Percentiles rank a stretch among this genome's conserved stretches.
Evolutionary conservation across 441 rosid species (phyloP).

Genomic region (Omphalea diandra): DNA sequence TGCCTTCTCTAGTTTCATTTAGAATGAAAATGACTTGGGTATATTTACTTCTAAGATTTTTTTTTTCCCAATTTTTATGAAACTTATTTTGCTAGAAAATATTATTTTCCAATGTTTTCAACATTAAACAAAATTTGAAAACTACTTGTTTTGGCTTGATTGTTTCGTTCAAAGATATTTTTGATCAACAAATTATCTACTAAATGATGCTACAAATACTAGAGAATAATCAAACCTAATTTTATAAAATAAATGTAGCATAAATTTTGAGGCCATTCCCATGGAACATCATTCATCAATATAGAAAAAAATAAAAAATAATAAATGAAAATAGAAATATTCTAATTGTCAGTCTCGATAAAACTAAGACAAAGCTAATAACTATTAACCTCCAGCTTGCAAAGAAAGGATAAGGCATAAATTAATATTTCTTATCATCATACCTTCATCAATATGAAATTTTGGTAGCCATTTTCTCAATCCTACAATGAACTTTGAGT

Average conservation of each 20-base stretch:
- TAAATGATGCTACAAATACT: neutral
- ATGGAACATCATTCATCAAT: neutral
- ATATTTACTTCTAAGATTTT: neutral
- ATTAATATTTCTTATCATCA: neutral
- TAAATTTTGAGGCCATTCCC: neutral
- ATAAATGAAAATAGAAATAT: neutral
- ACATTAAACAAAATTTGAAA: too few species aligned
- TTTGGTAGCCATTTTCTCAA: conserved; percentile 48
- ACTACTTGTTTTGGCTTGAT: neutral
- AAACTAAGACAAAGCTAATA: neutral
- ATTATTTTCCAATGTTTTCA: neutral
- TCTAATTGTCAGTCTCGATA: neutral
- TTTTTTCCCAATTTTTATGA: neutral
- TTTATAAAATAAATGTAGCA: neutral
- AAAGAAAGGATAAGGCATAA: neutral
- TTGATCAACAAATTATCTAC: neutral
- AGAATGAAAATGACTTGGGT: neutral
- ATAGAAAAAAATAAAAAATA: neutral
- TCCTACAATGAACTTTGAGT: conserved; percentile 42
- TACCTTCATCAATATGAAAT: conserved; percentile 47
- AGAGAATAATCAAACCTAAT: neutral
- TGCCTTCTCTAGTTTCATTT: neutral
- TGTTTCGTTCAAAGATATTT: neutral
- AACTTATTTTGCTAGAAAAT: neutral
- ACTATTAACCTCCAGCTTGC: neutral